Base-by-base conservation (phyloP, 2,329 filamentous ascomycete genomes). In the Esteya vermicola region DNA sequence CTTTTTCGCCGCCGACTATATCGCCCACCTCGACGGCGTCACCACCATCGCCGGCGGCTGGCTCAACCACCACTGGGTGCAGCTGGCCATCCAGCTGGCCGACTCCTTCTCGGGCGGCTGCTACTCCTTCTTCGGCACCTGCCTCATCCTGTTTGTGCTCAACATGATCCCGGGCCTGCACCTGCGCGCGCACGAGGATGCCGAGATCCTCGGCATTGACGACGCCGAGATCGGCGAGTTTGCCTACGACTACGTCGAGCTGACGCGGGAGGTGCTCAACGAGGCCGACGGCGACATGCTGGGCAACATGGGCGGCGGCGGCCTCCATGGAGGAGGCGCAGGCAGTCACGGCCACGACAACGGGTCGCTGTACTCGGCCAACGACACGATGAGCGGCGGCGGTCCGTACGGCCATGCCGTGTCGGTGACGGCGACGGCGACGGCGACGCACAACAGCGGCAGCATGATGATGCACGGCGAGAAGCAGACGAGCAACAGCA, bases 181-280 rank as follows among this genome's bases (percentile, higher is more conserved):
- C 42, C 75, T 93, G 33, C 81, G 85, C 37, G 79, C 78, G 0
- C 69, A 64, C 13, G 79, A 85, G 50, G 81, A 91, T 47, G 81
- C 84, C 28, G 85, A 93, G 59, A 77, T 86, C 38, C 65, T 85
- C 32, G 85, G 85, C 48, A 86, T 93, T 44, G 85, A 93, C 52
- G 86, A 93, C 52, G 78, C 82, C 20, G 85, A 94, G 60, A 84
- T 93, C 53, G 86, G 86, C 56, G 86, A 93, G 63, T 93, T 91
- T 56, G 86, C 85, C n/a, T 93, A 93, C 57, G 86, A 93, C 59
- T 93, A 93, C 51, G 84, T 93, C 48, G 85, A 93, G 66, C 67
- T 91, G 48, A 80, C 49, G 21, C 70, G 83, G 68, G 82, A 46
- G 41, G 43, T 47, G 6, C 45, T 47, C 45, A 47, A 47, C 43